Evolutionary conservation across 2,329 filamentous ascomycete species (phyloP).

Genomic region (Fusarium subglutinans): DNA sequence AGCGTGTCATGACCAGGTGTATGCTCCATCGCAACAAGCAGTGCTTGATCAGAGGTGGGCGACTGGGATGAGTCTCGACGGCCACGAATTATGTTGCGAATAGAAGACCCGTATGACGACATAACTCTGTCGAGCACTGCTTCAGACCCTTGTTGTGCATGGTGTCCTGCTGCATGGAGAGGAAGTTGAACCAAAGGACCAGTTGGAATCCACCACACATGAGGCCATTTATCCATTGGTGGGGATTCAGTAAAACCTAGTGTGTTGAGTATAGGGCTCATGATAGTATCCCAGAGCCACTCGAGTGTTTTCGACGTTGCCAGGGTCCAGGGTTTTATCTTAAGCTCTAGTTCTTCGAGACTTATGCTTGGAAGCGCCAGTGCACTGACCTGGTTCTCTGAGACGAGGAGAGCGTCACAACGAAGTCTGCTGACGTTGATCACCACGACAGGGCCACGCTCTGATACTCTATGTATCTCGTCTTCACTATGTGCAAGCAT

Average conservation of each 20-base stretch:
- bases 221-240: fast-evolving
- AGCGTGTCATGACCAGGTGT: background rate
- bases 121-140: fast-evolving
- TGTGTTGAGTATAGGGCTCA: background rate
- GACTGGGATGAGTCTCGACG: background rate
- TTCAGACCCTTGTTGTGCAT: background rate
- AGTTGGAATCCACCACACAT: background rate
- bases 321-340: background rate
- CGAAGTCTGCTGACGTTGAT: background rate
- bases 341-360: background rate
- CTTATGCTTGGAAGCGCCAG: background rate
- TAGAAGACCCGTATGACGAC: background rate
- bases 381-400: background rate
- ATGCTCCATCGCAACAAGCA: background rate
- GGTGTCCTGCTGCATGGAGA: background rate
- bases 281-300: background rate
- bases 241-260: background rate
- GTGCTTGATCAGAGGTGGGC: background rate
- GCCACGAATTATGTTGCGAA: background rate
- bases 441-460: background rate
- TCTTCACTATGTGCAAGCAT: background rate
- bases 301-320: background rate
- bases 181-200: background rate
- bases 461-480: background rate
- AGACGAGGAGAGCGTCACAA: background rate